Conservation (phyloP, 768 basidiomycete genomes). For the Dioszegia crocea region DNA sequence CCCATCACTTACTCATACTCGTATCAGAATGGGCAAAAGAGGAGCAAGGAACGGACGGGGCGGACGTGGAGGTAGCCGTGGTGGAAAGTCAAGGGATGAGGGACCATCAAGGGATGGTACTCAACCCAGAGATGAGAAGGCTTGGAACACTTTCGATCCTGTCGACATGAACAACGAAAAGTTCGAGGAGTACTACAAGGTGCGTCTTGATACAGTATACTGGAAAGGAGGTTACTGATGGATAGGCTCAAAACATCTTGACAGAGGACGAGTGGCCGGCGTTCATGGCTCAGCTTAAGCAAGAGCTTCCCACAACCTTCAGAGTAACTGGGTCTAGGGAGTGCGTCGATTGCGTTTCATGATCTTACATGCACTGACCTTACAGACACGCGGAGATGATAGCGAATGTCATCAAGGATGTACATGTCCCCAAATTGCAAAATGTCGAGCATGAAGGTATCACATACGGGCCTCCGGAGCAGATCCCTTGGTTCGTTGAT, state of each 20-base stretch:
- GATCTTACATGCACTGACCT: constrained; percentile 52
- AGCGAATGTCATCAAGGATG: constrained; percentile 70
- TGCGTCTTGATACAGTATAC: constrained; percentile 13
- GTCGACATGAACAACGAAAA: constrained; percentile 43
- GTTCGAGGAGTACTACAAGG: constrained; percentile 55
- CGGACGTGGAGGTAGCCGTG: neutral
- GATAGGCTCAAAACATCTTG: constrained; percentile 64
- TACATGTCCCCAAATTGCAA: constrained; percentile 71
- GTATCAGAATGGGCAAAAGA: constrained; percentile 10
- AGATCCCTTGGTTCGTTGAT: constrained; percentile 68
- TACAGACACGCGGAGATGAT: constrained; percentile 61
- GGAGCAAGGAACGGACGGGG: neutral
- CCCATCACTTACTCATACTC: too few species aligned
- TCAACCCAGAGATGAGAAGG: neutral
- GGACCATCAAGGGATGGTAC: neutral
- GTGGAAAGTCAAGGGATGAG: constrained; percentile 4
- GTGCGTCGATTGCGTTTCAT: constrained; percentile 54
- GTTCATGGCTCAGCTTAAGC: constrained; percentile 63
- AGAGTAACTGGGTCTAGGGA: constrained; percentile 81
- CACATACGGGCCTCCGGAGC: constrained; percentile 69
- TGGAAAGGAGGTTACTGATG: neutral
- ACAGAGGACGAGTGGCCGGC: constrained; percentile 69
- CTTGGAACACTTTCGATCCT: constrained; percentile 16
- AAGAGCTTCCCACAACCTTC: constrained; percentile 87
- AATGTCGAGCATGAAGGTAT: constrained; percentile 72